A percentile compares a stretch with the other conserved stretches of the same genome.
These are phyloP conservation scores for Xylariaceae sp. DNA, from an alignment of 2,329 filamentous ascomycete genomes.

Conservation along the genomic window DNA sequence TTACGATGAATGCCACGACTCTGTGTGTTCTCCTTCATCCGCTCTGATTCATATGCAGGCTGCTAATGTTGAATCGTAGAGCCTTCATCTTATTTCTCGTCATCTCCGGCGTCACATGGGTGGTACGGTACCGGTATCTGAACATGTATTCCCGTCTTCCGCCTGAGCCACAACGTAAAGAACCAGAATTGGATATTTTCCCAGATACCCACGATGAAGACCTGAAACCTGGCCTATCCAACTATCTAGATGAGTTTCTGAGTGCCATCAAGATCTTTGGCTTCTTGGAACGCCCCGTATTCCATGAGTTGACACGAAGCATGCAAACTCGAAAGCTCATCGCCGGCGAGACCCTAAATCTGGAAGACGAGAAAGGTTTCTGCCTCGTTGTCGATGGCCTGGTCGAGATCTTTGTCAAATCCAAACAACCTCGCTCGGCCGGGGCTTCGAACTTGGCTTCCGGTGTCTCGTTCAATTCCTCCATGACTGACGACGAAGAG, in stretches of 20 bases:
- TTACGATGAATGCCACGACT: slow-evolving; percentile 98
- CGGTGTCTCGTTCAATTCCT: slow-evolving; percentile 43
- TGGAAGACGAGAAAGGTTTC: slow-evolving; percentile 98
- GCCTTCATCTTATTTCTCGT: slow-evolving; percentile 67
- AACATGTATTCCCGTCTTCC: slow-evolving; percentile 96
- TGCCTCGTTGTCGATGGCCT: slow-evolving; percentile 95
- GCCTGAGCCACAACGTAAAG: slow-evolving; percentile 91
- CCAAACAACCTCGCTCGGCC: slow-evolving; percentile 44
- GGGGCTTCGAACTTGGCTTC: slow-evolving; percentile 34
- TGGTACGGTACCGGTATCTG: slow-evolving; percentile 90
- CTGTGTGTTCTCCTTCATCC: slow-evolving; percentile 53
- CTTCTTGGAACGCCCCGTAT: slow-evolving; percentile 92
- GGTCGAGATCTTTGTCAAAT: slow-evolving; percentile 98
- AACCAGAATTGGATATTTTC: slow-evolving; percentile 92
- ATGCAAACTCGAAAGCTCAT: slow-evolving; percentile 98
- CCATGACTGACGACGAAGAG: slow-evolving; percentile 66
- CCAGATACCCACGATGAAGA: slow-evolving; percentile 88
- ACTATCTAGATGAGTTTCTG: slow-evolving; percentile 94
- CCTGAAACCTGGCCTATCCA: slow-evolving; percentile 85
- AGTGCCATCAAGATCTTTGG: slow-evolving; percentile 99
- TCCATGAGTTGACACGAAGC: slow-evolving; percentile 92
- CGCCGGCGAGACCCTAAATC: slow-evolving; percentile 87
- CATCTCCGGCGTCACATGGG: slow-evolving; percentile 85
- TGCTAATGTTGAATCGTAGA: slow-evolving; percentile 17
- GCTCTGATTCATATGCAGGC: slow-evolving; percentile 35